Conservation (phyloP, 768 basidiomycete genomes). For the Leccinum barrowsii region DNA sequence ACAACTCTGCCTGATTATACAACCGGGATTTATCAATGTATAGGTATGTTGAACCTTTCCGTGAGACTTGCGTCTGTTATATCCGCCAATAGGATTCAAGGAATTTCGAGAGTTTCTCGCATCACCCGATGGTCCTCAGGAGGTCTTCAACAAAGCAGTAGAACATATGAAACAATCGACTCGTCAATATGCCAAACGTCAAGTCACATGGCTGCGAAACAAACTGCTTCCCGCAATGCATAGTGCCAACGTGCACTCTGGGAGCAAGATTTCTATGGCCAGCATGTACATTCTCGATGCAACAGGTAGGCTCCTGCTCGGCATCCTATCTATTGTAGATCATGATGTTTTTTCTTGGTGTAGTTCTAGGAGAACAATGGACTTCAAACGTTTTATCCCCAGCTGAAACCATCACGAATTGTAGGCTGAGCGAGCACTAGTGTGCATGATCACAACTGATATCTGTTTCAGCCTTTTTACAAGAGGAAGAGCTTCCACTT, state of each 20-base stretch:
- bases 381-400: constrained; percentile 46
- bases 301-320: constrained; percentile 44
- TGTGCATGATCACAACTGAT: neutral
- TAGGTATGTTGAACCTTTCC: constrained; percentile 50
- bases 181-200: constrained; percentile 86
- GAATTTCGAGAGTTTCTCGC: constrained; percentile 76
- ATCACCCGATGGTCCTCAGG: constrained; percentile 36
- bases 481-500: constrained; percentile 46
- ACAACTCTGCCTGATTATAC: constrained; percentile 50
- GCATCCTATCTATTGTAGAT: neutral
- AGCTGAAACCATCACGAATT: constrained; percentile 47
- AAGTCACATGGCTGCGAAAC: constrained; percentile 89
- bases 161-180: constrained; percentile 85
- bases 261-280: constrained; percentile 24
- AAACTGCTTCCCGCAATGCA: constrained; percentile 77
- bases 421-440: constrained; percentile 30
- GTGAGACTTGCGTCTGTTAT: neutral
- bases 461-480: constrained; percentile 47
- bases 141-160: constrained; percentile 52
- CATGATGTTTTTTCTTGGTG: neutral
- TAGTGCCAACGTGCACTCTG: constrained; percentile 40
- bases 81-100: constrained; percentile 67
- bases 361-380: constrained; percentile 60
- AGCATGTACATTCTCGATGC: constrained; percentile 66
- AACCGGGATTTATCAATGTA: constrained; percentile 89